Conservation (phyloP, 768 basidiomycete species). For the Paxillus ammoniavirescens region DNA sequence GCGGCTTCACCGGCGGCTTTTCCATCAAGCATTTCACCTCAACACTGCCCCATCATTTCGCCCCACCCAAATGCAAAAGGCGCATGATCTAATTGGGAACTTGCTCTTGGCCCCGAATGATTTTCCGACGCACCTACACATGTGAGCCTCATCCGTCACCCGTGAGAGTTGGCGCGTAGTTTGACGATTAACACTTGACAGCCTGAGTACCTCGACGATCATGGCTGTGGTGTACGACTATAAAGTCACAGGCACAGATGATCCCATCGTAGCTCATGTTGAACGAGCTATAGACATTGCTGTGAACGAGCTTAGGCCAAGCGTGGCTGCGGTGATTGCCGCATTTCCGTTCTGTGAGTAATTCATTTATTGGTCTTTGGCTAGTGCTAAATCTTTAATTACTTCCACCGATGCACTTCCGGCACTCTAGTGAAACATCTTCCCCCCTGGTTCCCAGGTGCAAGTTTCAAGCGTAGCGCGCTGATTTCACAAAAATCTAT, state of each 20-base stretch:
- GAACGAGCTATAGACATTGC: not conserved
- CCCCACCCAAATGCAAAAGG: conserved; percentile 34
- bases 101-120: conserved; percentile 24
- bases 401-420: too few relatives aligned
- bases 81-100: conserved; percentile 27
- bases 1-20: conserved; percentile 31
- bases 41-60: conserved; percentile 27
- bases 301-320: too few relatives aligned
- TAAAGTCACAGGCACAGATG: conserved; percentile 10
- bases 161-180: not conserved
- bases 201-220: conserved; percentile 19
- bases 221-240: conserved; percentile 28
- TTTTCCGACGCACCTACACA: conserved; percentile 21
- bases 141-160: conserved; percentile 5
- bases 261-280: conserved; percentile 19
- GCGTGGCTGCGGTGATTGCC: too few relatives aligned
- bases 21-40: conserved; percentile 36
- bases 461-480: conserved; percentile 7
- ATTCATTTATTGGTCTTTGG: not conserved
- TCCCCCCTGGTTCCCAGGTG: conserved; percentile 26
- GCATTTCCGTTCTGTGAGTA: not conserved
- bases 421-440: not conserved
- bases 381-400: conserved; percentile 6
- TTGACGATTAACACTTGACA: conserved; percentile 4
- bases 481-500: not conserved